Evolutionary conservation across 306 rosid genomes (phyloP).

Genomic region (Cucumis cinereus): DNA sequence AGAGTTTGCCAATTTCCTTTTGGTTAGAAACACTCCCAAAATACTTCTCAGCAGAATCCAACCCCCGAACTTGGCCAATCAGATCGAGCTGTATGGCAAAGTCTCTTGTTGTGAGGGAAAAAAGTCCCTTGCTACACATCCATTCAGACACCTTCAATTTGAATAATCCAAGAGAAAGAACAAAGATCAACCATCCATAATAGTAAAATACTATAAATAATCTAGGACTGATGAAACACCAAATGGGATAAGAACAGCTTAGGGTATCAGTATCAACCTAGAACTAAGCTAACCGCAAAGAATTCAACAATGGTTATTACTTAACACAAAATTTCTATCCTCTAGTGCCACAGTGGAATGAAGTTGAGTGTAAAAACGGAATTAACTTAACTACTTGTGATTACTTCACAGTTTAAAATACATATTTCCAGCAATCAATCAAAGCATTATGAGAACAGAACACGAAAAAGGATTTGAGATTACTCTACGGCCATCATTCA

Average conservation of each 20-base stretch:
- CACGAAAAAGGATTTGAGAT: not conserved
- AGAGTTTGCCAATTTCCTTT: constrained; percentile 27
- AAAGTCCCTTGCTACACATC: constrained; percentile 39
- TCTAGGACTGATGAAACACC: not conserved
- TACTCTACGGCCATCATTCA: not conserved
- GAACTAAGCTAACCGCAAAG: not conserved
- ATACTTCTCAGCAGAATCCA: constrained; percentile 46
- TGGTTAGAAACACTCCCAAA: constrained; percentile 33
- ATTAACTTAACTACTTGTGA: not conserved
- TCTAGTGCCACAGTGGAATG: not conserved
- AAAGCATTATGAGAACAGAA: not conserved
- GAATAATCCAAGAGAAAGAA: not conserved
- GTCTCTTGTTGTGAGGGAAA: constrained; percentile 26
- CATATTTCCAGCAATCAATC: not conserved
- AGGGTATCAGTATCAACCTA: not conserved
- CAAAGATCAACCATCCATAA: not conserved
- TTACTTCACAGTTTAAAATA: not conserved
- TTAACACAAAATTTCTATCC: not conserved
- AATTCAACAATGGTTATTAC: not conserved
- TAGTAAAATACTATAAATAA: not conserved
- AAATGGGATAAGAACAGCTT: not conserved
- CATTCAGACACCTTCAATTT: constrained; percentile 56
- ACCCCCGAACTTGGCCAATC: constrained; percentile 48
- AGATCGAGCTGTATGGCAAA: constrained; percentile 50
- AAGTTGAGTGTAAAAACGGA: not conserved